Evolutionary conservation across 345 rosid species (phyloP).

Genomic region (Anacardium occidentale): DNA sequence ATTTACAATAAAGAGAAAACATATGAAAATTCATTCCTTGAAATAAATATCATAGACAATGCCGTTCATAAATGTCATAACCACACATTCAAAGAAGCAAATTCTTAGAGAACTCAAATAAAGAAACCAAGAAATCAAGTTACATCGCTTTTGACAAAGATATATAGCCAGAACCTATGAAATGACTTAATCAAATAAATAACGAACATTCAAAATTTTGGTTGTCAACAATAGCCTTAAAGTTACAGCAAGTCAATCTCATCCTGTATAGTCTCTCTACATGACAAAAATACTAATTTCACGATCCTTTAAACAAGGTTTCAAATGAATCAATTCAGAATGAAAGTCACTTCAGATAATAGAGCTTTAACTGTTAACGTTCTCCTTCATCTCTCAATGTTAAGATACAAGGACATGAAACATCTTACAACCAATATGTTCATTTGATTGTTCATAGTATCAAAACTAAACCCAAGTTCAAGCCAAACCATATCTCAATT

Average conservation of each 20-base stretch:
- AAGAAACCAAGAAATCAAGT: background rate
- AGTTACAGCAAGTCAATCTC: slow-evolving; percentile 9
- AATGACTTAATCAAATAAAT: background rate
- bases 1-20: slow-evolving; percentile 10
- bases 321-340: background rate
- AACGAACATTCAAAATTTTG: background rate
- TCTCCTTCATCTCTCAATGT: background rate
- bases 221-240: background rate
- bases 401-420: background rate
- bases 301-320: background rate
- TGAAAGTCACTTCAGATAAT: background rate
- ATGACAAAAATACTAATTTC: background rate
- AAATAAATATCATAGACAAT: background rate
- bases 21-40: slow-evolving; percentile 1
- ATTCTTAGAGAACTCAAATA: background rate
- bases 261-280: background rate
- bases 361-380: background rate
- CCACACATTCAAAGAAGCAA: background rate
- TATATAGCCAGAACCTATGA: background rate
- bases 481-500: background rate
- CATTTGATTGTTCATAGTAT: background rate
- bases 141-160: background rate
- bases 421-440: background rate
- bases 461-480: background rate
- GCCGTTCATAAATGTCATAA: background rate